Conservation (phyloP, 1,284 basidiomycete species). For the Kwoniella shivajii region DNA sequence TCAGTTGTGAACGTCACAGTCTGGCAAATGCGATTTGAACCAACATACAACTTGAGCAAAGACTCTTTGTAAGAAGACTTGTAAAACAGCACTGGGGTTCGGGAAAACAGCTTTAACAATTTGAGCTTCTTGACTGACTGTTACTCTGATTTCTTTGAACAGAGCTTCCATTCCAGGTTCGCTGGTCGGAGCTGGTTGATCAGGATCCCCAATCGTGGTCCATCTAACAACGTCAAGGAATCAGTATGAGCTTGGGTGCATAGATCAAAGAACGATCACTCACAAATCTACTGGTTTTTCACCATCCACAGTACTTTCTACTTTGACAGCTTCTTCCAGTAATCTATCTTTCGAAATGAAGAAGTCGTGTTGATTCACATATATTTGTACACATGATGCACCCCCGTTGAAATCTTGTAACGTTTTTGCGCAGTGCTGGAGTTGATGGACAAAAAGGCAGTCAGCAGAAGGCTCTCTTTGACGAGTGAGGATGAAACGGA, state of each 20-base stretch:
- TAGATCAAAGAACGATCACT: slow-evolving; percentile 34
- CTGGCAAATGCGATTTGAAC: background rate
- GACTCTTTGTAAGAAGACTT: slow-evolving; percentile 95
- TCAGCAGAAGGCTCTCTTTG: too few relatives aligned
- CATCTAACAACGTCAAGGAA: slow-evolving; percentile 62
- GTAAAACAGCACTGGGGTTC: slow-evolving; percentile 95
- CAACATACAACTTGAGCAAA: slow-evolving; percentile 90
- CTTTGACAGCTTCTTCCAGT: slow-evolving; percentile 50
- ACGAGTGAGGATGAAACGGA: too few relatives aligned
- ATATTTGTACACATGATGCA: slow-evolving; percentile 93
- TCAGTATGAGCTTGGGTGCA: background rate
- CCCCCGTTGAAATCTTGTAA: slow-evolving; percentile 98
- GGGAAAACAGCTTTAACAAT: slow-evolving; percentile 99
- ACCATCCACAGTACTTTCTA: slow-evolving; percentile 64
- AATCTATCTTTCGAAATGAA: slow-evolving; percentile 83
- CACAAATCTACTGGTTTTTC: slow-evolving; percentile 61
- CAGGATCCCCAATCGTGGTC: slow-evolving; percentile 76
- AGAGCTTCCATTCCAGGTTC: slow-evolving; percentile 80
- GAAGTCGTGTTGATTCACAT: slow-evolving; percentile 99
- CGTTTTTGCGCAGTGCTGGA: slow-evolving; percentile 92
- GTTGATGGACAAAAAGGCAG: background rate
- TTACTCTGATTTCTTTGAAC: slow-evolving; percentile 83
- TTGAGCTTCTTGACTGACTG: slow-evolving; percentile 93
- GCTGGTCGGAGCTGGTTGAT: slow-evolving; percentile 71
- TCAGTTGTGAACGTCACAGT: too few relatives aligned